A percentile compares a stretch with the other conserved stretches of the same genome.
Conservation (phyloP, 2,329 filamentous ascomycete genomes). For the Xylariaceae sp. region DNA sequence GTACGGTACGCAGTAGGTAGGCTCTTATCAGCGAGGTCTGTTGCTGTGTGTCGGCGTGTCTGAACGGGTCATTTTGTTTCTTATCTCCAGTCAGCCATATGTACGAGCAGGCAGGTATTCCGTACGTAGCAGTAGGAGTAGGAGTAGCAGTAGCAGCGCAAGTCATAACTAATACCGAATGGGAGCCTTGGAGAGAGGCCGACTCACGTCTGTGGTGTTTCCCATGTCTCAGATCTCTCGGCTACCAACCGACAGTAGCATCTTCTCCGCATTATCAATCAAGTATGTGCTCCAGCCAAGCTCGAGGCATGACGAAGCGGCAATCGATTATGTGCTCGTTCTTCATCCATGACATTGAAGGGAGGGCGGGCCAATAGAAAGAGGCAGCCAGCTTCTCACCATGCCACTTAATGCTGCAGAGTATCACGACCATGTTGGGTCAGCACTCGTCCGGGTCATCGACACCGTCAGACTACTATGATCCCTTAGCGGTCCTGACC, state of each 20-base stretch:
- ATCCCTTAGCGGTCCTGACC: conserved; percentile 6
- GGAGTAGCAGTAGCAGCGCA: neutral
- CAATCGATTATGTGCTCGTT: neutral
- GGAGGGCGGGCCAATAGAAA: conserved; percentile 1
- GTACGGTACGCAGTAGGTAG: neutral
- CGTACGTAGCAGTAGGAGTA: too few relatives aligned
- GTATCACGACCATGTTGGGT: neutral
- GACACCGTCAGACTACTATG: neutral
- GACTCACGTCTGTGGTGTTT: conserved; percentile 7
- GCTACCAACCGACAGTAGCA: conserved; percentile 13
- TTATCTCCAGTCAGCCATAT: neutral
- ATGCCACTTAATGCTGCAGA: neutral
- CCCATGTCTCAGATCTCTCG: conserved; percentile 15
- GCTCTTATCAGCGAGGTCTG: neutral
- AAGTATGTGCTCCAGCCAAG: neutral
- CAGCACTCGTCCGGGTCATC: neutral
- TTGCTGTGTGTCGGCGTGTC: neutral
- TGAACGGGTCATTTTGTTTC: neutral
- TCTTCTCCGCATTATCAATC: conserved; percentile 6
- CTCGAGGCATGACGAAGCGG: neutral
- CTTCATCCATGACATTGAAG: neutral
- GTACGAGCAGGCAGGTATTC: neutral
- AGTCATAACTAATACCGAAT: neutral
- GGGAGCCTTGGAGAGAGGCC: conserved; percentile 9
- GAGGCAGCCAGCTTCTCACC: conserved; percentile 1